Evolutionary conservation across 768 basidiomycete genomes (phyloP).

Genomic region (Royoungia palumana): DNA sequence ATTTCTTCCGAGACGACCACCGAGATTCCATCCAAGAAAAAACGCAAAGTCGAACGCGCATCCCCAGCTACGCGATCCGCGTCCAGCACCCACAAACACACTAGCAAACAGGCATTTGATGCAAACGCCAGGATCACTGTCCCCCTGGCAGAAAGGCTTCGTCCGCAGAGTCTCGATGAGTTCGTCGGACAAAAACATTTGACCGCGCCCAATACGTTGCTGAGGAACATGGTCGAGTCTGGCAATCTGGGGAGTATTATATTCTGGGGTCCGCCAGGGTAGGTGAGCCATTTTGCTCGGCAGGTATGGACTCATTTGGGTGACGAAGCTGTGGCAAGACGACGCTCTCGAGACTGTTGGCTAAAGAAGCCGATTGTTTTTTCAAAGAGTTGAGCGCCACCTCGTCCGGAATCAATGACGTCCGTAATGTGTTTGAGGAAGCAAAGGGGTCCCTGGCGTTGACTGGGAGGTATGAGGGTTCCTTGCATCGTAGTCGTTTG

Average conservation of each 20-base stretch:
- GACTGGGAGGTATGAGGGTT: conserved; percentile 51
- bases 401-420: conserved; percentile 61
- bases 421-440: conserved; percentile 71
- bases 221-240: conserved; percentile 49
- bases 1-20: conserved; percentile 5
- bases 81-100: conserved; percentile 16
- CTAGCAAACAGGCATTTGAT: conserved; percentile 18
- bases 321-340: conserved; percentile 63
- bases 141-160: conserved; percentile 70
- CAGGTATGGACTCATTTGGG: neutral
- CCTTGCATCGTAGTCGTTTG: neutral
- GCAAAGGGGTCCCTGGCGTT: conserved; percentile 63
- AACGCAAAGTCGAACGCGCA: conserved; percentile 25
- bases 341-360: conserved; percentile 70
- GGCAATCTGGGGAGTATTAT: conserved; percentile 59
- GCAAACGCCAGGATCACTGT: conserved; percentile 32
- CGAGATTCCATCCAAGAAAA: conserved; percentile 25
- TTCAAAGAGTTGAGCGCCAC: conserved; percentile 84
- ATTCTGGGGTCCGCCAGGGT: conserved; percentile 78
- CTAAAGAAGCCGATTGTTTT: conserved; percentile 50
- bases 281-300: neutral
- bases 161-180: conserved; percentile 60
- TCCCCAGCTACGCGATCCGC: conserved; percentile 6
- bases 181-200: conserved; percentile 73
- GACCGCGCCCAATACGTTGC: conserved; percentile 51